A percentile compares a stretch with the other conserved stretches of the same genome.
Conservation (phyloP, 257 asterid species). For the Prunella vulgaris region DNA sequence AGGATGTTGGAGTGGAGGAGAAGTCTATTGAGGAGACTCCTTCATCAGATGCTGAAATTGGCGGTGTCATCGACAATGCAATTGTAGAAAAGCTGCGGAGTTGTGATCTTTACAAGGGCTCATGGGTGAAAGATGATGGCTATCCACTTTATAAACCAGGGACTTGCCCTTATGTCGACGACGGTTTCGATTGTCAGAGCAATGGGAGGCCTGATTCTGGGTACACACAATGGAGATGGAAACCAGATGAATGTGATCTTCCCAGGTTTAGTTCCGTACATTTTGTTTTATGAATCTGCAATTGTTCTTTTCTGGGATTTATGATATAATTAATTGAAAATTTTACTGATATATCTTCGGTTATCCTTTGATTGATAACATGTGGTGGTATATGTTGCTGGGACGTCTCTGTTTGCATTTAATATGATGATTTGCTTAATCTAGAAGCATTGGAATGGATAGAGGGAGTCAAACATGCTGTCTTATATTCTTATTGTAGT, state of each 20-base stretch:
- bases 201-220: constrained; percentile 86
- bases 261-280: no score
- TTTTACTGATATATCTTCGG: background rate
- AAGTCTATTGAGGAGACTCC: constrained; percentile 15
- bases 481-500: background rate
- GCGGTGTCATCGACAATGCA: constrained; percentile 16
- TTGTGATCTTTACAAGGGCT: constrained; percentile 72
- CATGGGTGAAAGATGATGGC: constrained; percentile 77
- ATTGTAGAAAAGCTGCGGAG: constrained; percentile 28
- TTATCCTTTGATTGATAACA: background rate
- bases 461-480: background rate
- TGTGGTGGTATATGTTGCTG: background rate
- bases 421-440: constrained; percentile 10
- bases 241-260: constrained; percentile 79
- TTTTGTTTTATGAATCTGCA: background rate
- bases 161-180: constrained; percentile 89
- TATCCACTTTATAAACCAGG: constrained; percentile 71
- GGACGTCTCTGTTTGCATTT: background rate
- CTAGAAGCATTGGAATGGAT: background rate
- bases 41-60: constrained; percentile 17
- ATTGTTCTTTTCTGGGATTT: background rate
- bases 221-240: constrained; percentile 87
- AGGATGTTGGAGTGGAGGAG: background rate
- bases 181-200: constrained; percentile 73
- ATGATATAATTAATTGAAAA: background rate